Evolutionary conservation across 2,329 filamentous ascomycete species (phyloP), one percentile per base, ranked within the genome.

Genomic region (Knufia petricola): DNA sequence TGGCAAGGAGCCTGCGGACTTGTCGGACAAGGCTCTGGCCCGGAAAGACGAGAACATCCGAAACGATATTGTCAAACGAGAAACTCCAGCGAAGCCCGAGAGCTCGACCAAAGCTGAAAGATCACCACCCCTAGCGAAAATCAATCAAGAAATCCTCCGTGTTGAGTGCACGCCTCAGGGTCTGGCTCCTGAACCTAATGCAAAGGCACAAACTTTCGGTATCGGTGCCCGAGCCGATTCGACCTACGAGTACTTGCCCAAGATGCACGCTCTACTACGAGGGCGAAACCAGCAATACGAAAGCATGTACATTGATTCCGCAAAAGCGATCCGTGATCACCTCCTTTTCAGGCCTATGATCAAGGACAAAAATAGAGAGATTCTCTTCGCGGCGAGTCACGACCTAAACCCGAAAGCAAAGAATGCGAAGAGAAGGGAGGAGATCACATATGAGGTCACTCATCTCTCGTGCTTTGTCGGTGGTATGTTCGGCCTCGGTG

Each of bases 391-490:
- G 36, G 64, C 64, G n/a, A 63, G 61, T 10, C 46, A 54, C 32
- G 49, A 42, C 2, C 46, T 57, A 12, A 51, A 60, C 12, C 58
- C 56, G 20, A 43, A 52, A 15, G 52, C 59, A 21, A 52, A 57
- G 24, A 46, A 48, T 4, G 38, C 36, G 13, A 43, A 47, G 6
- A 52, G 52, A 19, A 49, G 45, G 32, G 51, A 53, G 21, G 57
- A 62, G n/a, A 63, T 77, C 4, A 64, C 70, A 9, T 70, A 77
- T 10, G 71, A 79, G 55, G 70, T 73, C 21, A 72, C 77, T 45
- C 78, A 82, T 60, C 67, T 81, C 12, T 70, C 68, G 20, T 82
- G 78, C 64, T 81, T 78, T 58, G 69, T 74, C 0, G 78, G 78
- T 9, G 78, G 77, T 46, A 81, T 81, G 77, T 75, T 79, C 51